These are phyloP conservation scores for Pichia phayaonensis DNA, from an alignment of 805 yeast species.

Conservation along the genomic window DNA sequence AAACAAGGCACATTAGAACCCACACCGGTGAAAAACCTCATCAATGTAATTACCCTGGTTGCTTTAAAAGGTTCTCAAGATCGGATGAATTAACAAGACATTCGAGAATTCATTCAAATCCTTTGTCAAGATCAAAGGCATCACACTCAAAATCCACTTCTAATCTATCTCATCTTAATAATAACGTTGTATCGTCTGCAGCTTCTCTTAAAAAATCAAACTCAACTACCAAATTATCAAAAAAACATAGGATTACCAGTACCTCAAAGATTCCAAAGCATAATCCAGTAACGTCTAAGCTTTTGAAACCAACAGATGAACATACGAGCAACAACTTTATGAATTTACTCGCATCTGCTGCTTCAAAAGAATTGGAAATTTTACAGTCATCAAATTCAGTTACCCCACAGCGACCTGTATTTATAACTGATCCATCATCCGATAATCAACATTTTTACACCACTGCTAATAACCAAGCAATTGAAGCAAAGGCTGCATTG, in stretches of 20 bases:
- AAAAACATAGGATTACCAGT: conserved; percentile 1
- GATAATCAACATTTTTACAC: not conserved
- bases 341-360: conserved; percentile 46
- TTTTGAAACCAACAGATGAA: conserved; percentile 8
- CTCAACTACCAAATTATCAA: conserved; percentile 11
- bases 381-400: conserved; percentile 25
- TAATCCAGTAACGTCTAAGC: conserved; percentile 14
- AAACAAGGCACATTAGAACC: conserved; percentile 83
- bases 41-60: conserved; percentile 76
- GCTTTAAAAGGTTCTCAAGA: conserved; percentile 71
- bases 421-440: conserved; percentile 11
- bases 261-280: conserved; percentile 28
- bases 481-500: conserved; percentile 11
- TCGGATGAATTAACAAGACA: conserved; percentile 85
- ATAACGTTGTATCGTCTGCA: conserved; percentile 9
- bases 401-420: conserved; percentile 10
- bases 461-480: conserved; percentile 10
- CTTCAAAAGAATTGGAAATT: conserved; percentile 44
- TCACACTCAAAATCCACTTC: conserved; percentile 5
- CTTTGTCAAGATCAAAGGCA: conserved; percentile 29
- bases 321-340: conserved; percentile 20
- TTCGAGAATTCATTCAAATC: conserved; percentile 68
- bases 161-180: not conserved
- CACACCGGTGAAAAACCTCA: conserved; percentile 94
- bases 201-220: conserved; percentile 7